phyloP scores from a whole-genome alignment of 352 stramenopile genomes.

The Phytophthora syringae region DNA sequence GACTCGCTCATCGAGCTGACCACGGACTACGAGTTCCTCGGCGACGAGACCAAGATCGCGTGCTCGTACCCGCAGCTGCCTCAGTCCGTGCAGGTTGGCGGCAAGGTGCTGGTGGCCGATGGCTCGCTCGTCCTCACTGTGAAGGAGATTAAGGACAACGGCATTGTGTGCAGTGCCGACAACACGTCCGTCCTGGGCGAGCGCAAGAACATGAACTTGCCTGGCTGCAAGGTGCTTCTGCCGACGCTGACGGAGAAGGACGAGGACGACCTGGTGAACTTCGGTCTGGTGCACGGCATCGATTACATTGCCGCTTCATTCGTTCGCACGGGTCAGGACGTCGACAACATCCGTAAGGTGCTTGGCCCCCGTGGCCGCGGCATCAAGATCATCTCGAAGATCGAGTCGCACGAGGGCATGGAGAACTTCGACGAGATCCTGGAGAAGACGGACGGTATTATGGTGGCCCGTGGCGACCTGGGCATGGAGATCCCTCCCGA shows the following conservation, averaged over 20 bases:
- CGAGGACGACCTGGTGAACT: conserved; percentile 93
- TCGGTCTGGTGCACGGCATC: conserved; percentile 95
- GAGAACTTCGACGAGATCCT: conserved; percentile 97
- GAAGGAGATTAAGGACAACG: conserved; percentile 73
- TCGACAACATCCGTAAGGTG: conserved; percentile 95
- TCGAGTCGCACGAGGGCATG: conserved; percentile 98
- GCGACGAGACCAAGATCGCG: conserved; percentile 86
- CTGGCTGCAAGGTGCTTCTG: conserved; percentile 91
- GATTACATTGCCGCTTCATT: conserved; percentile 99
- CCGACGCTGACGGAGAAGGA: conserved; percentile 94
- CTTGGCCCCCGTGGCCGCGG: conserved; percentile 79
- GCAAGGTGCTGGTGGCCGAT: conserved; percentile 95
- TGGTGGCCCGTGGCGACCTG: conserved; percentile 98
- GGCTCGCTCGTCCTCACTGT: conserved; percentile 94
- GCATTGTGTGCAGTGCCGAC: conserved; percentile 69
- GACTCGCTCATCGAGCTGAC: conserved; percentile 64
- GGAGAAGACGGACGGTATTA: conserved; percentile 97
- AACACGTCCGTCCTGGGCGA: conserved; percentile 90
- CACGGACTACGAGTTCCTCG: conserved; percentile 70
- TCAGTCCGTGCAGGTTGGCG: conserved; percentile 89
- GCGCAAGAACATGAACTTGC: conserved; percentile 97
- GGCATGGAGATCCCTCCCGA: conserved; percentile 98
- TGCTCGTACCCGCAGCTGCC: conserved; percentile 94
- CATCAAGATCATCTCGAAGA: conserved; percentile 98
- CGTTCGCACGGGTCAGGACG: conserved; percentile 95